phyloP scores from a whole-genome alignment of 2,329 filamentous ascomycete genomes.

The Ophiostoma sp. region DNA sequence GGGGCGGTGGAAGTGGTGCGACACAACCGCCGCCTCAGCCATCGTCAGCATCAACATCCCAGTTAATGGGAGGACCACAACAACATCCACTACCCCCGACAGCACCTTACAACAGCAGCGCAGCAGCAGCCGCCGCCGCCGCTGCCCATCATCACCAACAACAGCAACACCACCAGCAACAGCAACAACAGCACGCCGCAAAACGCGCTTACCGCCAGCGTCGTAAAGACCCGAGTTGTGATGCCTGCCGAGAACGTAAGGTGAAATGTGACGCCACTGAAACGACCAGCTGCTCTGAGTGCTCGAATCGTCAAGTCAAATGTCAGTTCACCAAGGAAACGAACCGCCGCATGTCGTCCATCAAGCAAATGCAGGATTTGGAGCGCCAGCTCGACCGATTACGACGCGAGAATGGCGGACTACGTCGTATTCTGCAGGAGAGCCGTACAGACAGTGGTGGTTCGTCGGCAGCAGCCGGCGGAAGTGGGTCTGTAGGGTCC shows the following conservation, averaged over 20 bases:
- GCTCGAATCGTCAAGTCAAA: conserved; percentile 92
- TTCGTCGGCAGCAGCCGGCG: conserved; percentile 29
- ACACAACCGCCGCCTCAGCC: not conserved
- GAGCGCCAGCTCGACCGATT: conserved; percentile 85
- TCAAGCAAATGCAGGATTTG: conserved; percentile 97
- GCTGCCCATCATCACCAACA: conserved; percentile 37
- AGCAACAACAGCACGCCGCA: conserved; percentile 60
- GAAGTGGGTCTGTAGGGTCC: conserved; percentile 6
- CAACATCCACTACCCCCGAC: not conserved
- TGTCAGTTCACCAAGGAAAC: conserved; percentile 99
- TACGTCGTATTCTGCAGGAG: conserved; percentile 64
- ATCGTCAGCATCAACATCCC: not conserved
- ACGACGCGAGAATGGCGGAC: conserved; percentile 74
- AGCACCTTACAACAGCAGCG: not conserved
- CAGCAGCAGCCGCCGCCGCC: not conserved
- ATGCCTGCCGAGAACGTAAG: conserved; percentile 87
- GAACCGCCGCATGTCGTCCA: conserved; percentile 96
- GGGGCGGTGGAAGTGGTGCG: not conserved
- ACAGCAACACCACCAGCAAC: conserved; percentile 17
- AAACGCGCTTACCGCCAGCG: conserved; percentile 94
- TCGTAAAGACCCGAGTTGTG: conserved; percentile 94
- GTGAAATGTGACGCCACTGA: conserved; percentile 95
- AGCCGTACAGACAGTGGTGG: conserved; percentile 41
- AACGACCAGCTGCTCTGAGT: conserved; percentile 94
- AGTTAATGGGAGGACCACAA: not conserved